phyloP scores from a whole-genome alignment of 192 early-diverging fungal genomes.

The Diversispora eburnea region DNA sequence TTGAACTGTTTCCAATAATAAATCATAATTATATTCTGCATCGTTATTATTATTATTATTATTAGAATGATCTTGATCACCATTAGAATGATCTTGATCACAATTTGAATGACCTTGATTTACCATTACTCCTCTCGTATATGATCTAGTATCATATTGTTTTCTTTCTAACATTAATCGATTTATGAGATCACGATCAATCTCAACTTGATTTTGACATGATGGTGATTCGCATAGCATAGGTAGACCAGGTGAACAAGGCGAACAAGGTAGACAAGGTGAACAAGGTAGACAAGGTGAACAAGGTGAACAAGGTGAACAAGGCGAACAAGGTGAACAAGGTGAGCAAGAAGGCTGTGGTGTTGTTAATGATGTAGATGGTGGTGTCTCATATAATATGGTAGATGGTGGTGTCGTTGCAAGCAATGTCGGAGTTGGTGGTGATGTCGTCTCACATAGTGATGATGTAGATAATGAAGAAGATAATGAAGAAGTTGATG shows the following conservation, averaged over 20 bases:
- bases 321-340: neutral
- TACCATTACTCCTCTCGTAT: neutral
- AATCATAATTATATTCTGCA: neutral
- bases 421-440: too few species aligned
- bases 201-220: neutral
- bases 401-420: too few species aligned
- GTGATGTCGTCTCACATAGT: too few species aligned
- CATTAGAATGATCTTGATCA: neutral
- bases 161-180: constrained; percentile 11
- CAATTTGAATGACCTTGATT: neutral
- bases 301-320: neutral
- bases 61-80: neutral
- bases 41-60: neutral
- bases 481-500: too few species aligned
- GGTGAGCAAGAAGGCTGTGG: neutral
- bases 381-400: too few species aligned
- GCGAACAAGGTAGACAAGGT: neutral
- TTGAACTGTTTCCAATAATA: constrained; percentile 3
- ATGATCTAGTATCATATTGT: neutral
- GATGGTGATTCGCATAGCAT: neutral
- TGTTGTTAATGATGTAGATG: neutral
- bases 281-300: neutral
- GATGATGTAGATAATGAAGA: too few species aligned
- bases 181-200: neutral
- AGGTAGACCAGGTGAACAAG: neutral